Evolutionary conservation across 768 basidiomycete species (phyloP), one percentile per base, ranked within the genome.

Genomic region (Boletus bicolor): DNA sequence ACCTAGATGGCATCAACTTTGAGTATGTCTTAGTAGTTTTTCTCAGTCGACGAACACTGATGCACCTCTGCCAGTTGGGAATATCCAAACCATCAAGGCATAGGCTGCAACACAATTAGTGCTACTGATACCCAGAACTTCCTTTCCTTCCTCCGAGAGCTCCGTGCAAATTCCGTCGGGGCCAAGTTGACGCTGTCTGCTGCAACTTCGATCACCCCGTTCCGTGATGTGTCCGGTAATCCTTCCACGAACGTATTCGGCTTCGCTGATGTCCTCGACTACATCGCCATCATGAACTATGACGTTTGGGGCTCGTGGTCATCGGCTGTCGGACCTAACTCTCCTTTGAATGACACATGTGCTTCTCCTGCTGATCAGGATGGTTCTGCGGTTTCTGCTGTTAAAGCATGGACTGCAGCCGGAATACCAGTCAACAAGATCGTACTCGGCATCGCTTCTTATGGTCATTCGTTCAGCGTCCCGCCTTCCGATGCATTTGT

Each of bases 301-400:
- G 87, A 87, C 58, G 60, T 86, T 44, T 78, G 77, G 70, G 82
- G 84, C 7, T 70, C 76, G 12, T 78, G 79, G 71, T 76, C 76
- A 36, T 63, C 78, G 58, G 62, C 82, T 60, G 77, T 82, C 47
- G 93, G 93, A 4, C 83, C 95, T 5, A 92, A 91, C 66, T 82
- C 94, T 1, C 93, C 94, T 2, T 73, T 96, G 36, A 76, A 85
- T 57, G 86, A 96, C 68, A 80, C 80, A 0, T 96, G 94, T 69
- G 82, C 83, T 1, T 73, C 82, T 41, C 60, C 77, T 0, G 72
- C 72, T 4, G 75, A 86, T 57, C 87, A 82, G 51, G 68, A 72
- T n/a, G 91, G 93, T 5, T 95, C 91, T 51, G 93, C 88, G 2
- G 78, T 80, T 32, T 84, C 84, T 2, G 85, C 88, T 11, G 79